A percentile compares a stretch with the other conserved stretches of the same genome.
Conservation (phyloP, 805 yeast genomes). For the Candida silvatica region DNA sequence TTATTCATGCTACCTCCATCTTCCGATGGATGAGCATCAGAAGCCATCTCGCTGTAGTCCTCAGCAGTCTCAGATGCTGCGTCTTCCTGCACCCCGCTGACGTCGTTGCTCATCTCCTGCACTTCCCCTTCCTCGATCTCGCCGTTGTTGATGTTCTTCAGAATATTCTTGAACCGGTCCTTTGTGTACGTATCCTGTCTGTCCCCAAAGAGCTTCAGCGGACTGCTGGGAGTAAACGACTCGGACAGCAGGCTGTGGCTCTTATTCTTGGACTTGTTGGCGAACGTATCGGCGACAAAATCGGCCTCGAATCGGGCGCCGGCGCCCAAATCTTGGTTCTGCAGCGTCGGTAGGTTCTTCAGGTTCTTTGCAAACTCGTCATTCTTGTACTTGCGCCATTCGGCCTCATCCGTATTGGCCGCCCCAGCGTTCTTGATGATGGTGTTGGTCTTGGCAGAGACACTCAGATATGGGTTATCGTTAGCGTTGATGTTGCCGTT, state of each 20-base stretch:
- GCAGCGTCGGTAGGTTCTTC: slow-evolving; percentile 9
- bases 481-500: not conserved
- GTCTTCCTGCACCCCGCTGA: not conserved
- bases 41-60: not conserved
- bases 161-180: slow-evolving; percentile 17
- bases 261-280: slow-evolving; percentile 14
- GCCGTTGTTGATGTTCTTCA: slow-evolving; percentile 12
- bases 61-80: not conserved
- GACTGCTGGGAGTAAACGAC: slow-evolving; percentile 21
- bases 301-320: too few relatives aligned
- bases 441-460: slow-evolving; percentile 3
- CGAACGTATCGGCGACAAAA: slow-evolving; percentile 22
- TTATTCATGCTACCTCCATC: slow-evolving; percentile 9
- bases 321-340: too few relatives aligned
- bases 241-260: slow-evolving; percentile 9
- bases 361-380: slow-evolving; percentile 13
- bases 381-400: slow-evolving; percentile 21
- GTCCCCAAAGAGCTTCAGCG: slow-evolving; percentile 22
- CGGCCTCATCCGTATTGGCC: slow-evolving; percentile 17
- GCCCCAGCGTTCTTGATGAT: slow-evolving; percentile 2
- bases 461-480: slow-evolving; percentile 14
- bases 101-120: slow-evolving; percentile 5
- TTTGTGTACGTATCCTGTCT: slow-evolving; percentile 24
- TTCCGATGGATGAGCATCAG: slow-evolving; percentile 1
- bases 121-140: slow-evolving; percentile 4